Evolutionary conservation across 148 eudicot species (phyloP).

Genomic region (Chenopodium berlandieri): DNA sequence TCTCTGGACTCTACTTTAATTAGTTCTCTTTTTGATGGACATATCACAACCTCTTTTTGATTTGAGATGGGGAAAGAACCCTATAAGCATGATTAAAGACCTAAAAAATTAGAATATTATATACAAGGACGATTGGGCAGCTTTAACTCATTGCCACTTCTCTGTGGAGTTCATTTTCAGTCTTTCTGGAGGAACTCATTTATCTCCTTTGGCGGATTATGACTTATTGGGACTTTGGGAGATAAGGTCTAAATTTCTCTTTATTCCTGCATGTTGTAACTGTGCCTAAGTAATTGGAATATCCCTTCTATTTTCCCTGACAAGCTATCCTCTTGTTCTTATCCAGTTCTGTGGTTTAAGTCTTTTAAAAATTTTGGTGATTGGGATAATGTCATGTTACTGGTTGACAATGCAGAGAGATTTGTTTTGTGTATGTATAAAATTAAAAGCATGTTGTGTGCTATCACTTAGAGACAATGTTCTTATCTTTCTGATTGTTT

Average conservation of each 20-base stretch:
- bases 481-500: conserved; percentile 50
- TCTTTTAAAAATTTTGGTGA: background rate
- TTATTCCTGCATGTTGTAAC: background rate
- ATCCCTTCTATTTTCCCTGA: background rate
- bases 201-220: background rate
- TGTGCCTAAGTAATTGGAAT: background rate
- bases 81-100: background rate
- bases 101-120: background rate
- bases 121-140: background rate
- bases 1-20: too few species aligned
- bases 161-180: background rate
- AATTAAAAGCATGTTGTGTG: background rate
- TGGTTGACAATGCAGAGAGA: background rate
- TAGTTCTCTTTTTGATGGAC: too few species aligned
- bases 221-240: background rate
- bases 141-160: background rate
- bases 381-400: conserved; percentile 2
- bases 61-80: background rate
- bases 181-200: background rate
- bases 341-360: background rate
- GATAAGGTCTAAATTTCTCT: background rate
- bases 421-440: background rate
- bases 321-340: background rate
- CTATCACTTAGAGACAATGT: background rate
- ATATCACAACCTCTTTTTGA: background rate